phyloP scores from a whole-genome alignment of 2,329 filamentous ascomycete genomes.

The Geosmithia putterillii region DNA sequence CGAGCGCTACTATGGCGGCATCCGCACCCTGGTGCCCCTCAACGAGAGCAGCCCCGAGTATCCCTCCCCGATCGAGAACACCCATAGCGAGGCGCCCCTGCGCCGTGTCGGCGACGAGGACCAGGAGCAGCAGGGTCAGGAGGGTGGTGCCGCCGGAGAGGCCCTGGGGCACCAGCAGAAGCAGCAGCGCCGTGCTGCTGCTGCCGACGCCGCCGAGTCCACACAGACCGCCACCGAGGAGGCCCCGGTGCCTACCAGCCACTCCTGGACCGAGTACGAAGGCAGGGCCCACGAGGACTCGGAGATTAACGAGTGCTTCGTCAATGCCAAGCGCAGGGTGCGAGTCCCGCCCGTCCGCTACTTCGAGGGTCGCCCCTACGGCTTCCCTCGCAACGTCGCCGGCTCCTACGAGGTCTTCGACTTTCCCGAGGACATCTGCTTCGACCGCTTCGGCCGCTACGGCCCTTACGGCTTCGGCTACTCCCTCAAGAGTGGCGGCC shows the following conservation, averaged over 20 bases:
- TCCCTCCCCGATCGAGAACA: constrained; percentile 42
- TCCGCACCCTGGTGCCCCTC: constrained; percentile 56
- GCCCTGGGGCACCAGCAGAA: background rate
- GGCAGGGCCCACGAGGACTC: constrained; percentile 18
- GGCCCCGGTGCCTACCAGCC: constrained; percentile 11
- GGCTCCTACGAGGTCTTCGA: constrained; percentile 79
- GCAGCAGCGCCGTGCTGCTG: no score
- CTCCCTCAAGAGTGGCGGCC: constrained; percentile 62
- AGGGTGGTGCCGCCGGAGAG: background rate
- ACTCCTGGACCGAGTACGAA: constrained; percentile 20
- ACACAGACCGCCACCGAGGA: background rate
- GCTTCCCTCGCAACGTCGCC: constrained; percentile 73
- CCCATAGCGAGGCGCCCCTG: constrained; percentile 1
- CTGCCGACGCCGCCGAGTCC: no score
- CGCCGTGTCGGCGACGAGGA: constrained; percentile 4
- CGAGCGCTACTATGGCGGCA: constrained; percentile 79
- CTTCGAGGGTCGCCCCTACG: constrained; percentile 66
- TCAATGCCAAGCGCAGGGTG: constrained; percentile 55
- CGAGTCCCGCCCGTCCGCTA: constrained; percentile 59
- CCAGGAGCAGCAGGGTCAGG: background rate
- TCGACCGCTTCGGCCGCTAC: constrained; percentile 79
- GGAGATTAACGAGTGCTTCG: constrained; percentile 61
- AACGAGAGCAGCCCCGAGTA: constrained; percentile 69
- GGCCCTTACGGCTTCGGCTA: constrained; percentile 89
- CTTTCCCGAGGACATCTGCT: constrained; percentile 77